These are phyloP conservation scores for Tricladium varicosporioides DNA, from an alignment of 2,329 filamentous ascomycete species.

Conservation along the genomic window DNA sequence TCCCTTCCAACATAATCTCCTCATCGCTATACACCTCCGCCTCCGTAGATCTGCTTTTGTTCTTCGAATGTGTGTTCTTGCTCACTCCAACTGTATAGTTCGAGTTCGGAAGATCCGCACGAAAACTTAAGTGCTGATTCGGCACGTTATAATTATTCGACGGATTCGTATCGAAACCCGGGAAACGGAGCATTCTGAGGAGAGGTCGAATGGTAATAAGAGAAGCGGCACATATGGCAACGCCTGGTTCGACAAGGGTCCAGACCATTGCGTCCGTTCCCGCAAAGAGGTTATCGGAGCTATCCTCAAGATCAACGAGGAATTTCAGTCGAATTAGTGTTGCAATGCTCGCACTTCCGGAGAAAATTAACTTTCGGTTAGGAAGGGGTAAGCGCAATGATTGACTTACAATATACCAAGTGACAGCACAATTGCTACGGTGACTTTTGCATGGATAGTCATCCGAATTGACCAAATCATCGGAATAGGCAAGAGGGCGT, in stretches of 20 bases:
- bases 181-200: slow-evolving; percentile 36
- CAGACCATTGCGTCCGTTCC: slow-evolving; percentile 55
- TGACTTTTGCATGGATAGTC: slow-evolving; percentile 39
- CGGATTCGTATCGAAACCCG: neutral
- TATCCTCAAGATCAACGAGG: neutral
- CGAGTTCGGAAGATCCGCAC: neutral
- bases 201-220: slow-evolving; percentile 54
- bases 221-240: slow-evolving; percentile 53
- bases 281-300: slow-evolving; percentile 26
- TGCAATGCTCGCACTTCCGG: neutral
- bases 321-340: neutral
- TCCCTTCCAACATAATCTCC: neutral
- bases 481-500: slow-evolving; percentile 42
- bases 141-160: neutral
- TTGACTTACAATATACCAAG: slow-evolving; percentile 20
- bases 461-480: slow-evolving; percentile 39
- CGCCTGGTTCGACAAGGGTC: slow-evolving; percentile 55
- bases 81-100: neutral
- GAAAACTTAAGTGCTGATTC: neutral
- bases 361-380: neutral
- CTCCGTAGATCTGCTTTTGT: neutral
- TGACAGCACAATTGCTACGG: slow-evolving; percentile 27
- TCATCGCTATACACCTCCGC: neutral
- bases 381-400: neutral
- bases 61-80: neutral